Evolutionary conservation across 2,329 filamentous ascomycete genomes (phyloP), one percentile per base, ranked within the genome.

Genomic region (Immersiporthe knoxdaviesiana): DNA sequence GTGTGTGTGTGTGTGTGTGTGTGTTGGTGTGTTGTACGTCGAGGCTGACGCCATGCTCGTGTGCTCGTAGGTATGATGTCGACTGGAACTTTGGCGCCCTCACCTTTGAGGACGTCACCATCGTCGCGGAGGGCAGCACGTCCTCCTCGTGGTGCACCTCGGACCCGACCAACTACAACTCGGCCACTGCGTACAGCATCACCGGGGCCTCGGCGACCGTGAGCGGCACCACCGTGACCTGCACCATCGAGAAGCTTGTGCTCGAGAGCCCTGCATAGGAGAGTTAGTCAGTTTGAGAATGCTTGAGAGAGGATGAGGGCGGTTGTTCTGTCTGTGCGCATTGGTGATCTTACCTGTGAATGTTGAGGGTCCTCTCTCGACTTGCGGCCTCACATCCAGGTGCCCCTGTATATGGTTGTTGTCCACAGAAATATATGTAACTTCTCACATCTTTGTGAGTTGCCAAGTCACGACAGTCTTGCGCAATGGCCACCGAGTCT

Each of bases 41-140:
- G 21, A 47, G 35, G 16, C 59, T 41, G n/a, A 62, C 32, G 24
- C 10, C 16, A 24, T 44, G 14, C 44, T 3, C 12, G 21, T 62
- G 21, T 62, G 39, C 10, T 62, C 5, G 3, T 63, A 77, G 77
- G 1, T 77, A 76, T 24, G 77, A 75, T 56, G 76, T 79, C 12
- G 72, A 71, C n/a, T 82, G 80, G 80, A 74, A 80, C 71, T 82
- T 82, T 70, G 80, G 80, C 2, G 68, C 74, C 14, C 74, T 82
- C n/a, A 76, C 76, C 10, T 82, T 78, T 67, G 71, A 82, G 70
- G 79, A 82, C 61, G 77, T 89, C 69, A 83, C 83, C 65, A 85
- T 86, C 6, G 84, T 85, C 71, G 76, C 77, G 72, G 58, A 73
- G 11, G 52, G 65, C 37, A 77, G 77, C 41, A 75, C 71, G 1